phyloP scores from a whole-genome alignment of 345 rosid genomes.

The Pistacia vera region DNA sequence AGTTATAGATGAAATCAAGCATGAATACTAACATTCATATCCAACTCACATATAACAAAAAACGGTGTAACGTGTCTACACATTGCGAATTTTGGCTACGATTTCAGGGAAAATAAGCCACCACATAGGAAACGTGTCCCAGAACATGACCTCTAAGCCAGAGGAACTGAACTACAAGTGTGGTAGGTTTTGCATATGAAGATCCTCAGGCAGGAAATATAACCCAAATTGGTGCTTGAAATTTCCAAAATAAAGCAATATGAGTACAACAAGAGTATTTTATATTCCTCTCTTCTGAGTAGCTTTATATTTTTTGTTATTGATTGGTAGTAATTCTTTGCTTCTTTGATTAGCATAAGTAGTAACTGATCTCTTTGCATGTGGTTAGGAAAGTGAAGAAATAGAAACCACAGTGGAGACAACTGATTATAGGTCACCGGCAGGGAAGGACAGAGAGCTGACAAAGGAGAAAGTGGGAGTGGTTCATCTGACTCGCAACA shows the following conservation, averaged over 20 bases:
- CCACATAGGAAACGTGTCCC: constrained; percentile 13
- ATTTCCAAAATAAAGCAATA: neutral
- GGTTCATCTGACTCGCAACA: constrained; percentile 35
- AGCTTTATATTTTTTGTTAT: neutral
- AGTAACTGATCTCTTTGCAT: neutral
- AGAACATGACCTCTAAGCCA: neutral
- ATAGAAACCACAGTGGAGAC: constrained; percentile 40
- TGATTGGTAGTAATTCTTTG: neutral
- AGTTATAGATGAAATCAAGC: neutral
- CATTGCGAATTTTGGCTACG: neutral
- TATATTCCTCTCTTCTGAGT: neutral
- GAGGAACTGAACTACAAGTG: neutral
- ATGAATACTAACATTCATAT: no score
- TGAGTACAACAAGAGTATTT: constrained; percentile 8
- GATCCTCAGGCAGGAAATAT: neutral
- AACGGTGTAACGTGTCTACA: neutral
- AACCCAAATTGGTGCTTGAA: neutral
- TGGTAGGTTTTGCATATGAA: neutral
- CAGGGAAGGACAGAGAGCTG: constrained; percentile 30
- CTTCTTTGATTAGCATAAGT: neutral
- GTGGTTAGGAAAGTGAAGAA: constrained; percentile 29
- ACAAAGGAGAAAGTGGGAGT: constrained; percentile 33
- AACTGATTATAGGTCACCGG: constrained; percentile 27
- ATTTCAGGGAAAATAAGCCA: constrained; percentile 17
- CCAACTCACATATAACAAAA: neutral